Base-by-base conservation (phyloP, 371 early-diverging fungal genomes). In the Globomyces sp. region DNA sequence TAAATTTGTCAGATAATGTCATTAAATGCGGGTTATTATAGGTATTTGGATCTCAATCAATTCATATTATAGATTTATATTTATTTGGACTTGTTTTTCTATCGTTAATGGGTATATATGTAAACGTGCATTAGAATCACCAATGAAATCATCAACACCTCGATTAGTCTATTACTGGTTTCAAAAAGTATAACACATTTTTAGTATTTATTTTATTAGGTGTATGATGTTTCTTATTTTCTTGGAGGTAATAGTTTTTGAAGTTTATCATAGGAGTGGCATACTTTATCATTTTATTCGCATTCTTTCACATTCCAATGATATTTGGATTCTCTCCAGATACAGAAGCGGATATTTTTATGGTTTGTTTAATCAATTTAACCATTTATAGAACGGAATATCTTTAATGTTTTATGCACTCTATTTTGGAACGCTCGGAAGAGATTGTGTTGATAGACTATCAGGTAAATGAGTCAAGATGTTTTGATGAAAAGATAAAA, bases 401-500 rank as follows among this genome's bases (percentile, higher is more conserved):
- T 57, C 79, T 49, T 68, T 77, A 1, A 66, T 85, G 60, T 86
- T 87, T 61, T 87, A 87, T 63, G 86, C 85, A 4, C 75, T 87
- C 34, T 87, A 87, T 64, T 87, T 87, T 68, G 87, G 87, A 45
- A 76, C 75, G 4, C 80, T 92, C 50, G 87, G 90, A 51, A 84
- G 92, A 45, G 92, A 93, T 76, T 87, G 90, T 76, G 94, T 92
- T 0, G 94, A 91, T 67, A 84, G 90, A 34, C 87, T 92, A 53
- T 80, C 88, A 1, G 24, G 24, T 24, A 24, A 24, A 24, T 24
- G 24, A 0, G 91, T 90, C 69, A 49, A n/a, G n/a, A 24, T 24
- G 24, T 24, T 24, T 24, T 24, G 24, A 24, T 24, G 24, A 24
- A 24, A 24, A 24, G 58, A 58, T 44, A 80, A 88, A 43, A 93